These are phyloP conservation scores for Grosmannia serpens DNA, from an alignment of 2,329 filamentous ascomycete species.

Conservation along the genomic window DNA sequence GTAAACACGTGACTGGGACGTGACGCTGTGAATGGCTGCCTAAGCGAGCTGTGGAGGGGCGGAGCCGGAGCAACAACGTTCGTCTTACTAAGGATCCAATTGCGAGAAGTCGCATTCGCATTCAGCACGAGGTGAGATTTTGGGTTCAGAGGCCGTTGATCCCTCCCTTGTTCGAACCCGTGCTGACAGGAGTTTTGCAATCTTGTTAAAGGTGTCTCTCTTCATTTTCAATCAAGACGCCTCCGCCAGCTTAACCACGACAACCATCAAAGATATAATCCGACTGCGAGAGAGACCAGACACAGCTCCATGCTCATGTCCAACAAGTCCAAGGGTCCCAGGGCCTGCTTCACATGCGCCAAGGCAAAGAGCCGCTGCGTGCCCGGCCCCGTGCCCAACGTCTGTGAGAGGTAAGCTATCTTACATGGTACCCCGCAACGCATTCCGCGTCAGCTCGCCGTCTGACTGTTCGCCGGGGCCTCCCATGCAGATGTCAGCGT, in stretches of 20 bases:
- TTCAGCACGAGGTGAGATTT: not conserved
- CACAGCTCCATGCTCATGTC: not conserved
- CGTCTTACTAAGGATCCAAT: not conserved
- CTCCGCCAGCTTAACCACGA: not conserved
- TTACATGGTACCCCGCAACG: not conserved
- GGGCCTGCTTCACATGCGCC: constrained; percentile 38
- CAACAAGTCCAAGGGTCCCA: constrained; percentile 27
- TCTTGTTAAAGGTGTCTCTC: not conserved
- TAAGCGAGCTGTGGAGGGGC: not conserved
- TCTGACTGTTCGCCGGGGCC: not conserved
- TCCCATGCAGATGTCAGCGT: constrained; percentile 31
- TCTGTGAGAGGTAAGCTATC: constrained; percentile 34
- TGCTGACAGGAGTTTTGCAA: too few species aligned
- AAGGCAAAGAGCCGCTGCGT: constrained; percentile 41
- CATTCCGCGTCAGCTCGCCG: too few species aligned
- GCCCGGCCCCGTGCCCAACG: constrained; percentile 26
- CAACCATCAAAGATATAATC: not conserved
- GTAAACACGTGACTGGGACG: not conserved
- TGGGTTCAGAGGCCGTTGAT: not conserved
- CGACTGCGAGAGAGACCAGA: not conserved
- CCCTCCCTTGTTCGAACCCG: too few species aligned
- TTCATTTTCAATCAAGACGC: too few species aligned
- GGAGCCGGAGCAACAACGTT: not conserved
- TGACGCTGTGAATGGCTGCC: not conserved
- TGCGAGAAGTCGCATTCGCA: not conserved